phyloP scores from a whole-genome alignment of 192 early-diverging fungal species.

The Coemansia erecta region DNA sequence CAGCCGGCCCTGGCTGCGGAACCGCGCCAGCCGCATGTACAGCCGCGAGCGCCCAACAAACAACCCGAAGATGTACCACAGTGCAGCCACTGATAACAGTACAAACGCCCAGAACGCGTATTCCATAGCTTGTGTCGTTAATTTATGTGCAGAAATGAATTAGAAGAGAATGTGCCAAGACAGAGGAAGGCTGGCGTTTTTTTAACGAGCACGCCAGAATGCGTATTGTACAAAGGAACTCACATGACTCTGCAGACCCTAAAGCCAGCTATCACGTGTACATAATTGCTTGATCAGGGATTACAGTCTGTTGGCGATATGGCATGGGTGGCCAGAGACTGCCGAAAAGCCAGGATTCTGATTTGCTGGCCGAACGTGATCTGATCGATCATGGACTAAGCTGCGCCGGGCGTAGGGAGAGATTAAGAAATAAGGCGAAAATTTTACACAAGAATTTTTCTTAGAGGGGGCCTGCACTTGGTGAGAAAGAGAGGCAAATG shows the following conservation, averaged over 20 bases:
- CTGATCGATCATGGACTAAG: too few relatives aligned
- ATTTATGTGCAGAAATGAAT: not conserved
- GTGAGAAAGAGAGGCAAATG: not conserved
- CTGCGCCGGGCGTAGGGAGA: too few relatives aligned
- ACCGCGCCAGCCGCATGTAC: slow-evolving; percentile 26
- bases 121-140: slow-evolving; percentile 17
- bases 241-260: slow-evolving; percentile 5
- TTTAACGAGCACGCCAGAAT: not conserved
- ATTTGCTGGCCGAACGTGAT: too few relatives aligned
- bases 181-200: not conserved
- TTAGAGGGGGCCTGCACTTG: slow-evolving; percentile 4
- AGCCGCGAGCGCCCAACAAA: slow-evolving; percentile 34
- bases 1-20: slow-evolving; percentile 12
- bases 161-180: not conserved
- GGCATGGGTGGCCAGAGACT: too few relatives aligned
- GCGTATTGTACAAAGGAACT: not conserved
- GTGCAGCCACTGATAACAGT: slow-evolving; percentile 22
- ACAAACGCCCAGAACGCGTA: slow-evolving; percentile 38
- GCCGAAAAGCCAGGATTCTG: too few relatives aligned
- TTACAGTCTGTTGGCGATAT: not conserved
- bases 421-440: slow-evolving; percentile 10
- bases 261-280: slow-evolving; percentile 1
- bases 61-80: slow-evolving; percentile 46
- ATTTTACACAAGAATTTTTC: slow-evolving; percentile 31
- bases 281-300: not conserved